Evolutionary conservation across 345 rosid species (phyloP).

Genomic region (Moricandia arvensis): DNA sequence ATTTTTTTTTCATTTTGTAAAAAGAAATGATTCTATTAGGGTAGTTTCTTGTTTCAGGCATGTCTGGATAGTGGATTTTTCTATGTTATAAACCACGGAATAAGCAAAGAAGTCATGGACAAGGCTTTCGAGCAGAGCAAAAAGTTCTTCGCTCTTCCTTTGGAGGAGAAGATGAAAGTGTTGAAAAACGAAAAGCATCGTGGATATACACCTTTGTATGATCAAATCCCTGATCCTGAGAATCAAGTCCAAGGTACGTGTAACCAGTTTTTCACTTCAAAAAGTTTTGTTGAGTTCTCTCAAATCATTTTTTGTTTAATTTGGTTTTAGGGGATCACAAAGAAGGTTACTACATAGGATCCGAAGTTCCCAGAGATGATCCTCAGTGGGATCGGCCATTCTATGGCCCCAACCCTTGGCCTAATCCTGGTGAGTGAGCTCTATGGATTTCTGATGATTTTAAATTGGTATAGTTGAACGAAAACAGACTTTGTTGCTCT

Average conservation of each 20-base stretch:
- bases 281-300: neutral
- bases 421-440: slow-evolving; percentile 47
- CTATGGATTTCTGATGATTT: too few species aligned
- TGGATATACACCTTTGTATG: slow-evolving; percentile 76
- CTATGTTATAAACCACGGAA: neutral
- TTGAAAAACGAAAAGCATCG: slow-evolving; percentile 68
- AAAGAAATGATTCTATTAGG: neutral
- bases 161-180: slow-evolving; percentile 55
- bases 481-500: too few species aligned
- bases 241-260: slow-evolving; percentile 13
- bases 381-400: slow-evolving; percentile 62
- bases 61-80: slow-evolving; percentile 53
- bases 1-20: neutral
- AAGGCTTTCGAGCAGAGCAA: slow-evolving; percentile 1
- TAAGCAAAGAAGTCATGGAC: neutral
- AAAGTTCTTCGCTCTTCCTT: slow-evolving; percentile 30
- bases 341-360: slow-evolving; percentile 71
- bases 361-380: slow-evolving; percentile 61
- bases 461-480: too few species aligned
- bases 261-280: neutral
- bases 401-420: slow-evolving; percentile 78
- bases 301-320: neutral
- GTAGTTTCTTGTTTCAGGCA: slow-evolving; percentile 43
- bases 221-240: slow-evolving; percentile 53
- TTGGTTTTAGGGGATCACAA: slow-evolving; percentile 71